Evolutionary conservation across 148 eudicot species (phyloP).

Genomic region (Simmondsia chinensis): DNA sequence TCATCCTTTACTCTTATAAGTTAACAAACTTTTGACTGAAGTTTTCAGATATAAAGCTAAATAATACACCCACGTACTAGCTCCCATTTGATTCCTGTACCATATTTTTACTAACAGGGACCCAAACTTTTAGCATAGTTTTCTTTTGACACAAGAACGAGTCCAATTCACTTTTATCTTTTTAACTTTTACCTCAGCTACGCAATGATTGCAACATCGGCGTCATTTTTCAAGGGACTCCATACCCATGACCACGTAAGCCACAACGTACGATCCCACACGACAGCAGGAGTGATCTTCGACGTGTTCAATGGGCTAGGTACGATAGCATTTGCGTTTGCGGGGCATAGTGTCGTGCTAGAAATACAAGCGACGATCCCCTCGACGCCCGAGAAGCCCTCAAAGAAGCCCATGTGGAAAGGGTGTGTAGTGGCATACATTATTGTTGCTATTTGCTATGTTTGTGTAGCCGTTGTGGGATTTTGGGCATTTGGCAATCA

Average conservation of each 20-base stretch:
- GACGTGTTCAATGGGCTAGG: slow-evolving; percentile 29
- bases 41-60: no score
- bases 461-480: slow-evolving; percentile 23
- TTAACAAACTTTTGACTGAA: no score
- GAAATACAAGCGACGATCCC: slow-evolving; percentile 48
- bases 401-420: slow-evolving; percentile 35
- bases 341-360: slow-evolving; percentile 33
- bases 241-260: slow-evolving; percentile 2
- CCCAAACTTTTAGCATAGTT: no score
- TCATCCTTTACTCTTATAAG: no score
- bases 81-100: no score
- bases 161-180: no score
- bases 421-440: slow-evolving; percentile 26
- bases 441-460: slow-evolving; percentile 25
- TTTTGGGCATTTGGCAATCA: slow-evolving; percentile 29
- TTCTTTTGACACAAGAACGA: no score
- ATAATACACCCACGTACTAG: no score
- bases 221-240: slow-evolving; percentile 10
- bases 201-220: neutral
- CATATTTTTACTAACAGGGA: no score
- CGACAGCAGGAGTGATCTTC: slow-evolving; percentile 21
- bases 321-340: slow-evolving; percentile 33
- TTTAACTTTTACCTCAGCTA: neutral
- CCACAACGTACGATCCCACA: slow-evolving; percentile 15
- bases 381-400: slow-evolving; percentile 25